These are phyloP conservation scores for Yamadazyma epiphylla DNA, from an alignment of 1,139 yeast species.

Conservation along the genomic window DNA sequence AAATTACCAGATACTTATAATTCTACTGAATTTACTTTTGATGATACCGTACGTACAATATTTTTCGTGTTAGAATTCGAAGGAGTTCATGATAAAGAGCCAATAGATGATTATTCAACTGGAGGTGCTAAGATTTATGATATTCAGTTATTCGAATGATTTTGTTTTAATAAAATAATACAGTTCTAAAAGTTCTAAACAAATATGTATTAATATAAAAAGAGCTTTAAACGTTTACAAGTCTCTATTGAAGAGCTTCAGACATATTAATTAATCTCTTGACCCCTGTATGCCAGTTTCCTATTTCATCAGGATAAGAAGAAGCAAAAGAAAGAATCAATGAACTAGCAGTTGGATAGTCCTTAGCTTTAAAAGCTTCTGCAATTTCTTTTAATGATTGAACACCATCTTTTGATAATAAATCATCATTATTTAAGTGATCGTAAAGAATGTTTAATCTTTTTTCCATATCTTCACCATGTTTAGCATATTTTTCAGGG, in stretches of 20 bases:
- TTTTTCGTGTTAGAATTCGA: slow-evolving; percentile 48
- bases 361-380: slow-evolving; percentile 47
- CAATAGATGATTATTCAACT: slow-evolving; percentile 24
- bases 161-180: neutral
- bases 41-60: slow-evolving; percentile 24
- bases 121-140: slow-evolving; percentile 61
- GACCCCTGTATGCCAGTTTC: slow-evolving; percentile 92
- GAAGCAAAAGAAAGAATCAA: slow-evolving; percentile 61
- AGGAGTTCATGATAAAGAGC: slow-evolving; percentile 39
- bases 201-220: too few relatives aligned
- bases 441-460: slow-evolving; percentile 75
- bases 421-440: slow-evolving; percentile 73
- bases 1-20: slow-evolving; percentile 43
- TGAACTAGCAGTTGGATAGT: slow-evolving; percentile 58
- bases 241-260: slow-evolving; percentile 37
- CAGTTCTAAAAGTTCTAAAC: neutral
- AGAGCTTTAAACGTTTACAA: too few relatives aligned
- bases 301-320: slow-evolving; percentile 68
- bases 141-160: slow-evolving; percentile 31
- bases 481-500: slow-evolving; percentile 73
- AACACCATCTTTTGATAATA: slow-evolving; percentile 56
- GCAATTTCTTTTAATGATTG: slow-evolving; percentile 51
- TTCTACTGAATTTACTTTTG: slow-evolving; percentile 38
- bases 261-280: slow-evolving; percentile 82
- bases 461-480: slow-evolving; percentile 77